Percentiles rank a stretch among this genome's conserved stretches.
Evolutionary conservation across 306 rosid species (phyloP).

Genomic region (Cucumis cinereus): DNA sequence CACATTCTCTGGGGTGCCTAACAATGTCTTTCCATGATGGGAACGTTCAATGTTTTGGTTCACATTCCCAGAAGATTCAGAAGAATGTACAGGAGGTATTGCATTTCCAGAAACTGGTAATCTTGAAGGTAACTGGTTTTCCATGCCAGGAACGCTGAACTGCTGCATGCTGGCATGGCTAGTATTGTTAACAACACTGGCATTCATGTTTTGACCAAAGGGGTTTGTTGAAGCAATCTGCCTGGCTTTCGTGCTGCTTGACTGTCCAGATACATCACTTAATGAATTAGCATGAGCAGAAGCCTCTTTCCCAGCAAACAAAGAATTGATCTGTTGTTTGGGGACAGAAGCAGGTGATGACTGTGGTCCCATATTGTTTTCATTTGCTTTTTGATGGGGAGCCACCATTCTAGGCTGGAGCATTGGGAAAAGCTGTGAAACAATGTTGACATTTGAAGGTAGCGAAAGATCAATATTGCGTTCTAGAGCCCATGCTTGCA

Average conservation of each 20-base stretch:
- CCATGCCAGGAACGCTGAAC: conserved; percentile 67
- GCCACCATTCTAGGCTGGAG: conserved; percentile 58
- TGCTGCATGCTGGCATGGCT: conserved; percentile 38
- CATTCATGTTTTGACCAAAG: conserved; percentile 34
- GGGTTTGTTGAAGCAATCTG: conserved; percentile 56
- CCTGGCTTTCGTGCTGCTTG: conserved; percentile 53
- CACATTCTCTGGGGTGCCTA: conserved; percentile 35
- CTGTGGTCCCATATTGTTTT: conserved; percentile 45
- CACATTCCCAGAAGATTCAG: conserved; percentile 40
- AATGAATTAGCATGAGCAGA: conserved; percentile 68
- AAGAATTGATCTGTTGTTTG: conserved; percentile 69
- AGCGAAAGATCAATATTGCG: conserved; percentile 65
- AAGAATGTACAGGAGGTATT: conserved; percentile 50
- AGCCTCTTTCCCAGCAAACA: conserved; percentile 49
- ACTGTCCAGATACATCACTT: conserved; percentile 56
- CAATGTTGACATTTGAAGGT: conserved; percentile 58
- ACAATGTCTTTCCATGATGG: conserved; percentile 29
- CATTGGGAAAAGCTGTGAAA: conserved; percentile 62
- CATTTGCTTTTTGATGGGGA: conserved; percentile 51
- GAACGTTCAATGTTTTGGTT: conserved; percentile 46
- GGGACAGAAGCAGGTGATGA: conserved; percentile 47
- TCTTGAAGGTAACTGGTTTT: conserved; percentile 50
- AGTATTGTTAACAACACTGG: conserved; percentile 35
- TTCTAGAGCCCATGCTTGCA: conserved; percentile 80
- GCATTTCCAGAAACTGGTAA: conserved; percentile 53